Evolutionary conservation across 768 basidiomycete species (phyloP), one percentile per base, ranked within the genome.

Genomic region (Dentipellis fragilis): DNA sequence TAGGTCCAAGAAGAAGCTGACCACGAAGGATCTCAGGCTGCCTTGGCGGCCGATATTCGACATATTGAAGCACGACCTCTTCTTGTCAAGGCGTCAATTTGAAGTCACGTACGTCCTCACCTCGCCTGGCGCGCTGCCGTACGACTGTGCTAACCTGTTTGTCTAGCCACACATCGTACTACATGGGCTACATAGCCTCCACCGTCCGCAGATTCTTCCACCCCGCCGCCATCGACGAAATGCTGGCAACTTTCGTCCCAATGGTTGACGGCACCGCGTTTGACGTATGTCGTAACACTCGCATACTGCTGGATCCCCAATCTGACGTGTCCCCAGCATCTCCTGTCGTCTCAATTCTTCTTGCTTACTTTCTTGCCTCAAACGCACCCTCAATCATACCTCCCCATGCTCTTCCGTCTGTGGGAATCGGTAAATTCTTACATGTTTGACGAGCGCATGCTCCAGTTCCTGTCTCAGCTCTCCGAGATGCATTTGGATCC

Each of bases 351-450:
- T 4, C 89, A 94, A 68, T 89, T 87, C 64, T 92, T 89, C 70
- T 73, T 93, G 64, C 76, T 87, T 61, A 87, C 87, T 37, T 94
- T 93, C 71, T 76, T 95, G 50, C 93, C 93, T 2, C 74, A 88
- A 57, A 80, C 82, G 6, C 90, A 93, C 65, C 90, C 90, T 35
- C 87, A 92, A 71, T 79, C 80, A 47, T 93, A 93, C 74, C 77
- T 83, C 54, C 86, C 81, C 52, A 86, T 87, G 79, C 75, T 93
- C 54, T 89, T 93, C 72, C 83, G 86, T 54, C 65, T 92, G 48
- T 94, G 91, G 89, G 85, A 89, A 69, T 86, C 89, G 11, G 75
- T 94, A 64, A 92, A 93, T 72, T 90, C 89, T 56, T 89, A 89
- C 68, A 80, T 85, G 69, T 93, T 84, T 72, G 91, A 93, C 74